phyloP scores from a whole-genome alignment of 2,329 filamentous ascomycete species.

The Shiraia bambusicola region DNA sequence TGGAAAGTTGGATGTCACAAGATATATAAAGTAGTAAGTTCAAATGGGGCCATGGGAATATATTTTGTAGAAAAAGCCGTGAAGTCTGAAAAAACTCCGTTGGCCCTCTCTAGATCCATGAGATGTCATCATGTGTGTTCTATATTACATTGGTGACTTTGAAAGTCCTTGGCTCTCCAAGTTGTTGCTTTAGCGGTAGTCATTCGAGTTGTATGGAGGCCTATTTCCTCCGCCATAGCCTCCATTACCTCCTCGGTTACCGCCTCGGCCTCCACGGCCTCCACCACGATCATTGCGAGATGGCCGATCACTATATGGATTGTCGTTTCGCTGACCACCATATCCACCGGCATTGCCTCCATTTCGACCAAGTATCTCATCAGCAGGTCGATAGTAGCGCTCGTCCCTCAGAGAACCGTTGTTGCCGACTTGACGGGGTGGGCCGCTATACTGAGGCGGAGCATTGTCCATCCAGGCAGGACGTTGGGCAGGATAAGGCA shows the following conservation, averaged over 20 bases:
- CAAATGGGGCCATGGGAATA: too few relatives aligned
- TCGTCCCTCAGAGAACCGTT: constrained; percentile 25
- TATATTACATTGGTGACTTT: too few relatives aligned
- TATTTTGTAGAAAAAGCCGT: too few relatives aligned
- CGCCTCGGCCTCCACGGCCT: constrained; percentile 29
- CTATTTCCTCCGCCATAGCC: constrained; percentile 18
- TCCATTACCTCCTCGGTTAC: constrained; percentile 23
- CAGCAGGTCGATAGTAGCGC: constrained; percentile 26
- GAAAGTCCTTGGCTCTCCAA: not conserved
- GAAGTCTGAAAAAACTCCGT: too few relatives aligned
- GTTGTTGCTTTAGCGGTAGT: constrained; percentile 12
- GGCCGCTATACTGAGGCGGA: constrained; percentile 22
- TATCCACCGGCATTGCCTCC: constrained; percentile 23
- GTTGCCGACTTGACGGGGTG: constrained; percentile 21
- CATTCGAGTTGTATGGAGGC: constrained; percentile 19
- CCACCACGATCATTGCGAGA: constrained; percentile 20
- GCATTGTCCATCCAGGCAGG: constrained; percentile 24
- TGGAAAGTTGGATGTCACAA: too few relatives aligned
- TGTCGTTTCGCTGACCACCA: constrained; percentile 21
- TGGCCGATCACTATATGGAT: constrained; percentile 23
- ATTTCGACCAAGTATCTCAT: constrained; percentile 27
- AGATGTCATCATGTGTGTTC: too few relatives aligned
- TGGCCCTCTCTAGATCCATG: too few relatives aligned
- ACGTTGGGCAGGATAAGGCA: constrained; percentile 14
- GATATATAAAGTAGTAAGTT: too few relatives aligned